Percentiles rank a stretch among this genome's conserved stretches.
Evolutionary conservation across 192 early-diverging fungal genomes (phyloP).

Genomic region (Coemansia sp.): DNA sequence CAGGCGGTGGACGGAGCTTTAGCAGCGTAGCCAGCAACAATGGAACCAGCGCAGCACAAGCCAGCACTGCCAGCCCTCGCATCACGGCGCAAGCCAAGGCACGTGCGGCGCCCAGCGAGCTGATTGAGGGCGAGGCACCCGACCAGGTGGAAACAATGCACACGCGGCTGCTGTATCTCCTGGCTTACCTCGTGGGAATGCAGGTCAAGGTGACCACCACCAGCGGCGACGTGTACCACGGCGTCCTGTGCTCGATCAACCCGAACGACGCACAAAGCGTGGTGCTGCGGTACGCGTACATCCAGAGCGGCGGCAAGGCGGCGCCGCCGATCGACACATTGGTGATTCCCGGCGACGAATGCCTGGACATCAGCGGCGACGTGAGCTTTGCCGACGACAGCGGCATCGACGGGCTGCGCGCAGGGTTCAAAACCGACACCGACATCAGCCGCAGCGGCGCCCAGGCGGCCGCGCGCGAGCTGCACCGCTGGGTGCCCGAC

Average conservation of each 20-base stretch:
- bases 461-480: slow-evolving; percentile 71
- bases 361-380: slow-evolving; percentile 30
- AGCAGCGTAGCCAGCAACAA: slow-evolving; percentile 1
- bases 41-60: neutral
- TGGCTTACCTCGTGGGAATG: slow-evolving; percentile 41
- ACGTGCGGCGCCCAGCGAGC: neutral
- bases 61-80: neutral
- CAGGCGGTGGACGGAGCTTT: neutral
- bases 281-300: slow-evolving; percentile 43
- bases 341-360: slow-evolving; percentile 40
- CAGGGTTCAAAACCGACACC: slow-evolving; percentile 81
- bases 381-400: slow-evolving; percentile 20
- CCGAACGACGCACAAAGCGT: slow-evolving; percentile 51
- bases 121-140: slow-evolving; percentile 44
- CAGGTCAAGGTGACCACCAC: slow-evolving; percentile 28
- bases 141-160: slow-evolving; percentile 49
- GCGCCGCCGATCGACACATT: slow-evolving; percentile 33
- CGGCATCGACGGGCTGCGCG: slow-evolving; percentile 3
- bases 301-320: slow-evolving; percentile 18
- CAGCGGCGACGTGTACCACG: slow-evolving; percentile 20
- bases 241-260: slow-evolving; percentile 46
- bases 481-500: slow-evolving; percentile 85
- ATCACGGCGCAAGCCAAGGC: slow-evolving; percentile 5
- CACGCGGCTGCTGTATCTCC: slow-evolving; percentile 39
- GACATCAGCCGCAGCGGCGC: slow-evolving; percentile 73